Percentiles rank a stretch among this genome's conserved stretches.
Evolutionary conservation across 2,329 filamentous ascomycete genomes (phyloP).

Genomic region (Penicillium sp.): DNA sequence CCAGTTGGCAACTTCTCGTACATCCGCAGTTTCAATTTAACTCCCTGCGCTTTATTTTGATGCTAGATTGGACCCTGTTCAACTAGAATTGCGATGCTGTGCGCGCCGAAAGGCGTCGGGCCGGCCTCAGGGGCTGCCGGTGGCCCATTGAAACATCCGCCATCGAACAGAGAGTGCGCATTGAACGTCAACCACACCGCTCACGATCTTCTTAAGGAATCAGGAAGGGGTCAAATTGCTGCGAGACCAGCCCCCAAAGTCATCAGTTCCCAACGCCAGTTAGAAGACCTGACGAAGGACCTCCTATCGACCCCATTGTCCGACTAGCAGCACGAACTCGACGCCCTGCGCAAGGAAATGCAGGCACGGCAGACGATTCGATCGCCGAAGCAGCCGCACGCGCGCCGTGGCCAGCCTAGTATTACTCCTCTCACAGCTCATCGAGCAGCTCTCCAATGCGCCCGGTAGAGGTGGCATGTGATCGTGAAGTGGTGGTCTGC

Average conservation of each 20-base stretch:
- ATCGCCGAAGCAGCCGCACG: no score
- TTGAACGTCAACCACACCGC: background rate
- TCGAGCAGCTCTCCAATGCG: no score
- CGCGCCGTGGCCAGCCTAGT: no score
- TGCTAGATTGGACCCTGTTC: background rate
- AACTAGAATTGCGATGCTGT: background rate
- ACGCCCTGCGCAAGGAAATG: no score
- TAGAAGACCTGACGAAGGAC: constrained; percentile 1
- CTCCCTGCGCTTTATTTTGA: background rate
- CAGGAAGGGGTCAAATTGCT: background rate
- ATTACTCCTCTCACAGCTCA: no score
- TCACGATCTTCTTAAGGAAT: background rate
- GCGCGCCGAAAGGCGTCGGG: background rate
- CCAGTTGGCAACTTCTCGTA: background rate
- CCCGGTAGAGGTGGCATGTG: background rate
- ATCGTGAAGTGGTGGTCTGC: background rate
- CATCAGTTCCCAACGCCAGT: background rate
- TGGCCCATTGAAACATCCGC: background rate
- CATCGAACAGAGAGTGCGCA: background rate
- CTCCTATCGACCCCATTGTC: background rate
- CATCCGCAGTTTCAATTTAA: background rate
- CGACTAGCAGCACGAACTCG: no score
- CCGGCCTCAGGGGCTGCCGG: background rate
- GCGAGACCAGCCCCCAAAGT: background rate
- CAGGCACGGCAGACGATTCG: no score